Conservation (phyloP, 768 basidiomycete species). For the Phlebiopsis gigantea region DNA sequence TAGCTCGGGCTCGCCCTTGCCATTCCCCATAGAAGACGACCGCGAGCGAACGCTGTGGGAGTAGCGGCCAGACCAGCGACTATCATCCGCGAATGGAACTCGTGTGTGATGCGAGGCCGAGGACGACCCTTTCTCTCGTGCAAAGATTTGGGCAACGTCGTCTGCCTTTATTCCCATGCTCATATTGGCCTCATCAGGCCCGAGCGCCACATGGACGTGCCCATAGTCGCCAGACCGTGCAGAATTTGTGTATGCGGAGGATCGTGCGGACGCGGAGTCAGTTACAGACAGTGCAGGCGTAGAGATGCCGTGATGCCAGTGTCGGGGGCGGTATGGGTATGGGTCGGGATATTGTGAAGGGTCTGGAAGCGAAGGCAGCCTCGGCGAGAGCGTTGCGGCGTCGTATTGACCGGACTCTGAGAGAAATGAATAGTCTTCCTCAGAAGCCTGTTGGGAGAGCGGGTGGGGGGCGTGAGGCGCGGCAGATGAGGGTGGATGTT, state of each 20-base stretch:
- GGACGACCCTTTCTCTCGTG: conserved; percentile 42
- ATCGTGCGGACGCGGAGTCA: conserved; percentile 65
- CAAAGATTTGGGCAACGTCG: conserved; percentile 55
- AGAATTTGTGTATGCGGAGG: conserved; percentile 72
- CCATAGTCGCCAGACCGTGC: conserved; percentile 64
- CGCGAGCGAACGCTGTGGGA: conserved; percentile 60
- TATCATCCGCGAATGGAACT: conserved; percentile 49
- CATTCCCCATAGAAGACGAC: conserved; percentile 60
- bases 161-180: conserved; percentile 63
- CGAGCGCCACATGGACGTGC: conserved; percentile 61
- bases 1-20: conserved; percentile 37
- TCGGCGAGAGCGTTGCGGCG: conserved; percentile 37
- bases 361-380: conserved; percentile 48
- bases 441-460: conserved; percentile 35
- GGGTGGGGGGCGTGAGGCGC: conserved; percentile 28
- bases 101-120: conserved; percentile 43
- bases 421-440: conserved; percentile 36
- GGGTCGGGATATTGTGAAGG: conserved; percentile 69
- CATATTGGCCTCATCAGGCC: conserved; percentile 49
- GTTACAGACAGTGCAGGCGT: conserved; percentile 64
- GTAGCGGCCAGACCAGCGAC: conserved; percentile 72
- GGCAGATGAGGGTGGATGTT: conserved; percentile 19
- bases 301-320: conserved; percentile 36
- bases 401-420: conserved; percentile 29
- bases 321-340: conserved; percentile 51